phyloP scores from a whole-genome alignment of 768 basidiomycete genomes.

The Leccinum olivaceopallidum region DNA sequence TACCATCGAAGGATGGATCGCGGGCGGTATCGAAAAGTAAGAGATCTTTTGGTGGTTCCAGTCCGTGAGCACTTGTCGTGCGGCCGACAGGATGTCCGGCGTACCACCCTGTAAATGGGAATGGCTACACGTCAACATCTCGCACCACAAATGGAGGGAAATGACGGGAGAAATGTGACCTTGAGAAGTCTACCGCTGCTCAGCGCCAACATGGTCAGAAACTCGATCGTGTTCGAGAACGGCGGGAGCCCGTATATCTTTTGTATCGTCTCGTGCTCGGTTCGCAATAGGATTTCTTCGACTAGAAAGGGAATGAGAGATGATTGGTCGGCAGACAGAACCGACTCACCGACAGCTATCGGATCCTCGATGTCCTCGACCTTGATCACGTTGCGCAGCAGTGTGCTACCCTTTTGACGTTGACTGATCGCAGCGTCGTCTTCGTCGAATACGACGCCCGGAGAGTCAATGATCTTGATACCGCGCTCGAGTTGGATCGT shows the following conservation, averaged over 20 bases:
- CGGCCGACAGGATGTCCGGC: constrained; percentile 81
- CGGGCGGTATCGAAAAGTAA: constrained; percentile 80
- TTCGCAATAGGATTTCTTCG: constrained; percentile 81
- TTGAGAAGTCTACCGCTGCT: constrained; percentile 83
- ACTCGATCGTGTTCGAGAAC: constrained; percentile 72
- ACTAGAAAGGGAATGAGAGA: constrained; percentile 44
- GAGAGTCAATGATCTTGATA: constrained; percentile 90
- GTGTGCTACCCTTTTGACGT: constrained; percentile 52
- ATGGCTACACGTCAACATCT: background rate
- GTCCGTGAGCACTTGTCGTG: constrained; percentile 80
- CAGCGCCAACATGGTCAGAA: constrained; percentile 88
- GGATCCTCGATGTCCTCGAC: constrained; percentile 92
- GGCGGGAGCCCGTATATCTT: constrained; percentile 85
- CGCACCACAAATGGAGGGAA: background rate
- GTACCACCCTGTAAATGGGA: constrained; percentile 68
- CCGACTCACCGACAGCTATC: constrained; percentile 73
- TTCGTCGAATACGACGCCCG: constrained; percentile 94
- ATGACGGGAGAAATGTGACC: constrained; percentile 38
- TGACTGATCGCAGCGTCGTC: constrained; percentile 52
- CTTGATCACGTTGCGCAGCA: constrained; percentile 86
- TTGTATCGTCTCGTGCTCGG: constrained; percentile 67
- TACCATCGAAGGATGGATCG: constrained; percentile 73
- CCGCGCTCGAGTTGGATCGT: constrained; percentile 92
- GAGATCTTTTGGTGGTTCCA: constrained; percentile 98
- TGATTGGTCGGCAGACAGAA: background rate